phyloP scores from a whole-genome alignment of 257 asterid species.

The Solanum bulbocastanum region DNA sequence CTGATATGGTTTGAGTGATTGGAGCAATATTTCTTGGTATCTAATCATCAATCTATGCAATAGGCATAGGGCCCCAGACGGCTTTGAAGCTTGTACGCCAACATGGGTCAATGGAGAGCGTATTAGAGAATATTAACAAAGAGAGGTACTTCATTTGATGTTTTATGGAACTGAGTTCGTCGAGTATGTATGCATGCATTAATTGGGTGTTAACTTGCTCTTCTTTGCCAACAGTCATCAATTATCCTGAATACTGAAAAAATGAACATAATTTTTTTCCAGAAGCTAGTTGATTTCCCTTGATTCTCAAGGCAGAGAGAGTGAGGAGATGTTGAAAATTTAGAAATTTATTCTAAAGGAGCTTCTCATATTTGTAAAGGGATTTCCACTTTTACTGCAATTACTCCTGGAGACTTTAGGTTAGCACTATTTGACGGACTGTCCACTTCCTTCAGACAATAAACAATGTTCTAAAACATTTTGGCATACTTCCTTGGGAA shows the following conservation, averaged over 20 bases:
- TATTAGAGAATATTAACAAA: conserved; percentile 81
- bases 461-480: neutral
- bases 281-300: neutral
- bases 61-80: conserved; percentile 94
- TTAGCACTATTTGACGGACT: neutral
- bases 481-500: neutral
- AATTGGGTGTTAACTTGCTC: neutral
- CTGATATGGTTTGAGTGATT: neutral
- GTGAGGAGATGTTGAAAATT: neutral
- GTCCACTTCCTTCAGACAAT: neutral
- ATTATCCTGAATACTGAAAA: neutral
- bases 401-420: neutral
- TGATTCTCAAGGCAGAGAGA: neutral
- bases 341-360: neutral
- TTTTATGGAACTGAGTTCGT: neutral
- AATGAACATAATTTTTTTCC: neutral
- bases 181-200: neutral
- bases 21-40: neutral
- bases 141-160: conserved; percentile 55
- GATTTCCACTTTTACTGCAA: neutral
- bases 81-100: conserved; percentile 94
- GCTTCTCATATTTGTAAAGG: neutral
- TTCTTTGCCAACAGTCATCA: neutral
- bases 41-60: neutral
- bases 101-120: conserved; percentile 79